These are phyloP conservation scores for Lumnitzera racemosa DNA, from an alignment of 345 rosid genomes.

Conservation along the genomic window DNA sequence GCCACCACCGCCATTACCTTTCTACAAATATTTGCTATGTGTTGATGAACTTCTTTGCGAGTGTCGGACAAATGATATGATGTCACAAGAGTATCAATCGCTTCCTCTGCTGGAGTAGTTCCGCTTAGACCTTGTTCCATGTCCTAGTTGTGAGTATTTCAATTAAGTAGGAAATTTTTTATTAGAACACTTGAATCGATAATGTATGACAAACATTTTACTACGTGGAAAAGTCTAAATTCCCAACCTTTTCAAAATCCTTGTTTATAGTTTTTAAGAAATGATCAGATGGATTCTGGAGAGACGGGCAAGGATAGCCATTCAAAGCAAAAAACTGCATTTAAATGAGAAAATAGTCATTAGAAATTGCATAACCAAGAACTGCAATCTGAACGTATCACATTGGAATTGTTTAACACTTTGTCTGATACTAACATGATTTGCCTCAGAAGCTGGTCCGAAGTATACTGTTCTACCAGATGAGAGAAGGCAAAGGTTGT, in stretches of 20 bases:
- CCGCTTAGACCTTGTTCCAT: background rate
- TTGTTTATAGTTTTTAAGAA: slow-evolving; percentile 1
- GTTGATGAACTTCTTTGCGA: background rate
- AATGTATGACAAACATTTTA: no score
- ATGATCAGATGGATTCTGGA: slow-evolving; percentile 15
- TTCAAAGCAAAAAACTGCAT: slow-evolving; percentile 37
- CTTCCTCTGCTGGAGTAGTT: background rate
- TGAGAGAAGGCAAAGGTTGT: no score
- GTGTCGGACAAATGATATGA: background rate
- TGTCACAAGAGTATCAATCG: background rate
- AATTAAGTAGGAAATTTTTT: background rate
- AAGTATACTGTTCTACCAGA: no score
- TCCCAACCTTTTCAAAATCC: slow-evolving; percentile 6
- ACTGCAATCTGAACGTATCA: background rate
- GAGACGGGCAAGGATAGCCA: slow-evolving; percentile 44
- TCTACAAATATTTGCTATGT: slow-evolving; percentile 1
- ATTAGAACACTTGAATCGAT: no score
- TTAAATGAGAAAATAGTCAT: no score
- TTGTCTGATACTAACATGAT: no score
- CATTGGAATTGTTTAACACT: no score
- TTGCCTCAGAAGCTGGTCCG: no score
- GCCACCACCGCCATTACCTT: slow-evolving; percentile 1
- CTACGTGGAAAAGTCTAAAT: background rate
- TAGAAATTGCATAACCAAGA: background rate
- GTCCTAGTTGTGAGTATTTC: background rate